phyloP scores from a whole-genome alignment of 345 rosid species.

The Camelina laxa region DNA sequence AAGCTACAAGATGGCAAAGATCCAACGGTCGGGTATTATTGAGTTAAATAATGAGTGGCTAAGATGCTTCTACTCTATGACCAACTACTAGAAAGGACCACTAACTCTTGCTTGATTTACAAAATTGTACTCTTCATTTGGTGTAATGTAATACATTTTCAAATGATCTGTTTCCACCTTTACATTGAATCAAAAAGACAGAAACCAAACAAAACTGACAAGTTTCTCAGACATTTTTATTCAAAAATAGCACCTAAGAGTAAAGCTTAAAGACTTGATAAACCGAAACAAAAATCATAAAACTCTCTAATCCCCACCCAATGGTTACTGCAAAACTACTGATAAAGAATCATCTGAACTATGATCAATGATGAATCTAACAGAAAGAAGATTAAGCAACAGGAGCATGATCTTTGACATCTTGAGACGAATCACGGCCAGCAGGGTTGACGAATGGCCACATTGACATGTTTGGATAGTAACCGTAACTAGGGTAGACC shows the following conservation, averaged over 20 bases:
- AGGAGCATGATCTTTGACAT: constrained; percentile 77
- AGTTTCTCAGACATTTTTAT: constrained; percentile 31
- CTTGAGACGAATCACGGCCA: constrained; percentile 74
- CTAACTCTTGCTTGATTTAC: constrained; percentile 10
- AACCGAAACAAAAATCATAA: background rate
- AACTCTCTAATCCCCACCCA: constrained; percentile 12
- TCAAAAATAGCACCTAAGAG: constrained; percentile 27
- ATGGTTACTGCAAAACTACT: constrained; percentile 26
- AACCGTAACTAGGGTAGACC: constrained; percentile 66
- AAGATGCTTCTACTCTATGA: constrained; percentile 5
- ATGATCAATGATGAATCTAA: constrained; percentile 14
- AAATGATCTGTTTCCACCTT: background rate
- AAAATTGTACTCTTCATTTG: background rate
- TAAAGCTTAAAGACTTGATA: constrained; percentile 4
- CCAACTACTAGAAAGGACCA: background rate
- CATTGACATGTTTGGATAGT: constrained; percentile 63
- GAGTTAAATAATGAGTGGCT: constrained; percentile 3
- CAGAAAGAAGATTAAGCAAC: constrained; percentile 57
- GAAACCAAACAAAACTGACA: background rate
- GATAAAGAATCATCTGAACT: constrained; percentile 33
- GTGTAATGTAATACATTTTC: background rate
- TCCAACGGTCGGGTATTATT: constrained; percentile 39
- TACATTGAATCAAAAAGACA: background rate
- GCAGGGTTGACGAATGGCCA: constrained; percentile 88
- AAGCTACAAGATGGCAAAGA: constrained; percentile 23